These are phyloP conservation scores for Piper longum DNA, from an alignment of 164 flowering plant species.

Conservation along the genomic window DNA sequence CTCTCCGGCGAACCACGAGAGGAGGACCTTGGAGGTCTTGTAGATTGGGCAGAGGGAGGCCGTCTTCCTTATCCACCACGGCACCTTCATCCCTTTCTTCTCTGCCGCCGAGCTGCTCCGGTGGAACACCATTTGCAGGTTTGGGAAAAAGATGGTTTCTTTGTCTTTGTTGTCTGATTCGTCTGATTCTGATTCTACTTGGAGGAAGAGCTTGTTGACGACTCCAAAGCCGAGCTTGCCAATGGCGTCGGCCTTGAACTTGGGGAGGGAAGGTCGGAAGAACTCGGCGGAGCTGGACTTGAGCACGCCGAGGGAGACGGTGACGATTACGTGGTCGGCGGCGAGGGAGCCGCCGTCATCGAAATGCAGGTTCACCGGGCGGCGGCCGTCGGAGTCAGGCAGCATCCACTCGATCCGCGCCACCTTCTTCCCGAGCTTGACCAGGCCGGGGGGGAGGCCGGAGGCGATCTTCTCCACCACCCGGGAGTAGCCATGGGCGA, in stretches of 20 bases:
- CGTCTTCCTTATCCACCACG: constrained; percentile 91
- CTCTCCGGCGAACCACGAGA: constrained; percentile 89
- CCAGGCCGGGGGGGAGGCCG: constrained; percentile 45
- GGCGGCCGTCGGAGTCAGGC: constrained; percentile 7
- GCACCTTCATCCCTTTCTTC: constrained; percentile 36
- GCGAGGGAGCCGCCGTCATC: constrained; percentile 43
- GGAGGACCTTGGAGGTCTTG: constrained; percentile 41
- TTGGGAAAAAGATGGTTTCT: constrained; percentile 26
- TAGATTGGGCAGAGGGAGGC: constrained; percentile 61
- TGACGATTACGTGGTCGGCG: constrained; percentile 87
- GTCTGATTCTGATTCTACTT: constrained; percentile 9
- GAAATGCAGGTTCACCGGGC: constrained; percentile 70
- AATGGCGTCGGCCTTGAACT: constrained; percentile 56
- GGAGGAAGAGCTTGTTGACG: constrained; percentile 77
- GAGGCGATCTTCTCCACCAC: constrained; percentile 57
- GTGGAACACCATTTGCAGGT: constrained; percentile 58
- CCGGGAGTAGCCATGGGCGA: constrained; percentile 73
- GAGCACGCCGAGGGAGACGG: constrained; percentile 85
- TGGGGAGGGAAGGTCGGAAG: constrained; percentile 73
- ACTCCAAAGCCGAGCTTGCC: constrained; percentile 77
- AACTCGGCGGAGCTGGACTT: constrained; percentile 43
- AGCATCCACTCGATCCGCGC: constrained; percentile 53
- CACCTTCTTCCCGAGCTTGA: constrained; percentile 55
- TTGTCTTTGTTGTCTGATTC: background rate
- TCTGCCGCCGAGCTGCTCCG: constrained; percentile 3